Conservation (phyloP, 768 basidiomycete species). For the Hericium coralloides region DNA sequence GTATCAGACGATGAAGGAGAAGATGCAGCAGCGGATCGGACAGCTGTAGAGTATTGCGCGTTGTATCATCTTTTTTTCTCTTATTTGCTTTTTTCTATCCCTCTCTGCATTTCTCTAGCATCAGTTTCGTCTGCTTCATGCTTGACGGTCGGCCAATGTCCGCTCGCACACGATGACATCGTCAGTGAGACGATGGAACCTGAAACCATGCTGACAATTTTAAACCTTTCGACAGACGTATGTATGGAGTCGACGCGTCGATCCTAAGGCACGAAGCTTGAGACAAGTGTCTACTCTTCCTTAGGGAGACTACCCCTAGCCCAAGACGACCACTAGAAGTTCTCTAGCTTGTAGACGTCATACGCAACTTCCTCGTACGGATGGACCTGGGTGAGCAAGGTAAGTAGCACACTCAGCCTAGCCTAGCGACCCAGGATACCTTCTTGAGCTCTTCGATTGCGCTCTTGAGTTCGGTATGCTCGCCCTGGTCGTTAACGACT, state of each 20-base stretch:
- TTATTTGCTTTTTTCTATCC: background rate
- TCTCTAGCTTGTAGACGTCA: background rate
- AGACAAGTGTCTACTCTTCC: no score
- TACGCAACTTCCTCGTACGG: background rate
- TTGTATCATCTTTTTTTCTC: background rate
- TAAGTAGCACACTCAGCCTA: background rate
- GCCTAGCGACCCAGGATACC: constrained; percentile 23
- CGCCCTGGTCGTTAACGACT: constrained; percentile 30
- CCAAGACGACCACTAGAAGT: background rate
- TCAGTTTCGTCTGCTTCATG: background rate
- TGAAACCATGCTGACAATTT: no score
- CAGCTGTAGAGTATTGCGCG: constrained; percentile 40
- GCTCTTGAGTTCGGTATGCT: constrained; percentile 26
- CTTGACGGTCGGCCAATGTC: no score
- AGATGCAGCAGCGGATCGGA: constrained; percentile 75
- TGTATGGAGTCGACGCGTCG: no score
- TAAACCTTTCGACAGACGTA: no score
- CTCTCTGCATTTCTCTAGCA: background rate
- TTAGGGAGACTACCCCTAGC: no score
- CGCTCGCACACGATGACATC: no score
- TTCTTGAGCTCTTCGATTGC: constrained; percentile 37
- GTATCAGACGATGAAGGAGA: constrained; percentile 83
- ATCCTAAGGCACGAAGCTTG: no score
- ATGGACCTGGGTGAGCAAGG: background rate
- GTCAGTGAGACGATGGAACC: no score